Evolutionary conservation across 306 rosid genomes (phyloP).

Genomic region (Quercus engelmannii): DNA sequence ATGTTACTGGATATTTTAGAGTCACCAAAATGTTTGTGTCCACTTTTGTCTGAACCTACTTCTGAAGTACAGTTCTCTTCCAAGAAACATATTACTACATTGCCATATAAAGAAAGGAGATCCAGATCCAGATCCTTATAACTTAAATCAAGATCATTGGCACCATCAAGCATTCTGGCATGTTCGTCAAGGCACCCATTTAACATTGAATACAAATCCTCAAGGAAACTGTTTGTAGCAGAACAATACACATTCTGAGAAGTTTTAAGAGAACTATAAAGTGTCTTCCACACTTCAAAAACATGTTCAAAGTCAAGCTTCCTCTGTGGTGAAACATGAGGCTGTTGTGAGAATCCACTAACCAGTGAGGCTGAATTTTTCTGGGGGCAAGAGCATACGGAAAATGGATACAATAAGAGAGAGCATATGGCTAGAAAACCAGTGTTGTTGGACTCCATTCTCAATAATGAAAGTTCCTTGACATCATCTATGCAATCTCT

Average conservation of each 20-base stretch:
- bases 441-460: conserved; percentile 39
- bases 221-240: conserved; percentile 40
- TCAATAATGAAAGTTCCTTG: conserved; percentile 33
- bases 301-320: conserved; percentile 42
- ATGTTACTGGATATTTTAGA: too few relatives aligned
- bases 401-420: conserved; percentile 65
- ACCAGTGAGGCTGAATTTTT: conserved; percentile 32
- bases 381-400: conserved; percentile 34
- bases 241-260: conserved; percentile 36
- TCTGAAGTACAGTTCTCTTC: too few relatives aligned
- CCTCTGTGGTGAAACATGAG: conserved; percentile 15
- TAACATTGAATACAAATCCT: conserved; percentile 44
- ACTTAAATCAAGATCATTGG: too few relatives aligned
- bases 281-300: conserved; percentile 63
- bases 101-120: too few relatives aligned
- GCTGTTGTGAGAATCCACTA: conserved; percentile 24
- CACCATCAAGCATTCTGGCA: too few relatives aligned
- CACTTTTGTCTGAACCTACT: too few relatives aligned
- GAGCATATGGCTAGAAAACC: conserved; percentile 35
- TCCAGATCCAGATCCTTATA: too few relatives aligned
- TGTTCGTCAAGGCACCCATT: not conserved
- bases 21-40: too few relatives aligned
- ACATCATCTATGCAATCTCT: conserved; percentile 33
- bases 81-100: too few relatives aligned
- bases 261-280: conserved; percentile 47